These are phyloP conservation scores for Vitis amurensis DNA, from an alignment of 164 flowering plant genomes.

Conservation along the genomic window DNA sequence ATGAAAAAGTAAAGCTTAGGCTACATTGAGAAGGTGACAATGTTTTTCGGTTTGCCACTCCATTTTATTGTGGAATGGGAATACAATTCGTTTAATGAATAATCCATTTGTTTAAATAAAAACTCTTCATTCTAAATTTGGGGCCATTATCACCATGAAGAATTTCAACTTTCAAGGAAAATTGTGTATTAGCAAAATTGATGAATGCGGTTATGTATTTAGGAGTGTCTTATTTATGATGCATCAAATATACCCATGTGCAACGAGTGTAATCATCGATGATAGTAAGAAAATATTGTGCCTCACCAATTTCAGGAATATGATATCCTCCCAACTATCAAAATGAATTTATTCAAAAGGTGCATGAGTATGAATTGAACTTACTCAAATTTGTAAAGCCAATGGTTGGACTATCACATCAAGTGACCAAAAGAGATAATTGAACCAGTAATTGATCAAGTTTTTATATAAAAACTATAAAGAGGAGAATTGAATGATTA, in stretches of 20 bases:
- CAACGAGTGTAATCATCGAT: conserved; percentile 21
- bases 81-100: conserved; percentile 21
- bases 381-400: too few species aligned
- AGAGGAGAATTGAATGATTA: too few species aligned
- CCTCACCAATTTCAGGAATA: not conserved
- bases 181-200: conserved; percentile 8
- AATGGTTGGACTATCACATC: too few species aligned
- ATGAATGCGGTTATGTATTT: conserved; percentile 7
- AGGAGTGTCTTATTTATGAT: conserved; percentile 6
- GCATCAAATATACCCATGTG: conserved; percentile 22
- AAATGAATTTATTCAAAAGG: conserved; percentile 19
- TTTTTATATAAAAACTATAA: too few species aligned
- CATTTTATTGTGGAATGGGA: conserved; percentile 18
- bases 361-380: conserved; percentile 5
- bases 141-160: conserved; percentile 21
- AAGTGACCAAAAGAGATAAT: too few species aligned
- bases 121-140: conserved; percentile 3
- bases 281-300: conserved; percentile 13
- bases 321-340: not conserved
- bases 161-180: not conserved
- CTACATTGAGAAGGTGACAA: conserved; percentile 12
- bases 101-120: conserved; percentile 11
- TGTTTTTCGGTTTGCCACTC: conserved; percentile 14
- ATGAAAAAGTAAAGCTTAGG: conserved; percentile 21
- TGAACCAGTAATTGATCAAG: too few species aligned